Base-by-base conservation (phyloP, 352 stramenopile species). In the Phytophthora uliginosa region DNA sequence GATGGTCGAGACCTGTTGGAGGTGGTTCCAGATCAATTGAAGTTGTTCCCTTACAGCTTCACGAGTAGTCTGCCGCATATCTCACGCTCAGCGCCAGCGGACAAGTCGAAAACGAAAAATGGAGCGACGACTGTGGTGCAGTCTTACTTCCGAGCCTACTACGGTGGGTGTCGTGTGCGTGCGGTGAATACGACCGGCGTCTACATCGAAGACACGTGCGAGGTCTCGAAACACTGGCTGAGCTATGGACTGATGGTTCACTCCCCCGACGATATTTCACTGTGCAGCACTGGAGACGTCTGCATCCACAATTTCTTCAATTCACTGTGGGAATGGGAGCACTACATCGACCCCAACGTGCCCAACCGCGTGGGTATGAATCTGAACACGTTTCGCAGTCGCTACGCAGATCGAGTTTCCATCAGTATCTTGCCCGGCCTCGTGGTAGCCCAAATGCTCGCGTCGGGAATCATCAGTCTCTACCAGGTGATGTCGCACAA, bases 271-370 rank as follows among this genome's bases (percentile, higher is more conserved):
- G 71, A 75, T 33, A 51, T 78, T 17, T 61, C 71, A 0, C 60
- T 78, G 7, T 78, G 71, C 34, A 72, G 59, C 7, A 68, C 66
- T 12, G 52, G 45, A n/a, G 57, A 62, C 9, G 42, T 75, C 5
- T 78, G 71, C 15, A 48, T 78, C 26, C 69, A 76, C 58, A 73
- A 76, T 36, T 69, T 69, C 33, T 73, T 66, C 55, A 77, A 66
- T n/a, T 69, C 70, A 2, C 34, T 69, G 6, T 77, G 71, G 71
- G 71, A 77, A 56, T 77, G 56, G 59, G 54, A 67, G 17, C 40
- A 63, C 36, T 62, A 71, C 7, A 28, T 59, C 3, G 24, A 57
- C 12, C n/a, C 55, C 1, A 51, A 17, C 3, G 50, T 48, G 13
- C 59, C 70, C 8, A 36, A 64, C n/a, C 58, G 59, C 3, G 54